Evolutionary conservation across 345 rosid species (phyloP).

Genomic region (Eucalyptus marginata): DNA sequence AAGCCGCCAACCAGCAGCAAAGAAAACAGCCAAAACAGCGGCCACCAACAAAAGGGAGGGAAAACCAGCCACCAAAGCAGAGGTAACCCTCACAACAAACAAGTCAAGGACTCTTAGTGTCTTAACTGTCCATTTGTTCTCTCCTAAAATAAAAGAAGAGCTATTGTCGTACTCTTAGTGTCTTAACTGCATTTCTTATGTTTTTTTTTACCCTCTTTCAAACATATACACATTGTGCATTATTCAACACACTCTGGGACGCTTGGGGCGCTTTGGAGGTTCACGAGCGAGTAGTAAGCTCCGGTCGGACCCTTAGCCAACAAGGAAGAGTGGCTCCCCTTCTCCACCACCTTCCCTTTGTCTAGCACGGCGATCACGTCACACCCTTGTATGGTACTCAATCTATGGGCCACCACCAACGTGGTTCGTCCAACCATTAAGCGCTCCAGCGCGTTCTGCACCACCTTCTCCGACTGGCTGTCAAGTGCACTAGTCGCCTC

Average conservation of each 20-base stretch:
- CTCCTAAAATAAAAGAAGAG: not conserved
- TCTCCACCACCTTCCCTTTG: conserved; percentile 48
- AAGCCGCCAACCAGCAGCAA: too few species aligned
- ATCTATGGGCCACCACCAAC: conserved; percentile 60
- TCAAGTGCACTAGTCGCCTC: conserved; percentile 77
- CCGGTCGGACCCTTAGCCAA: conserved; percentile 28
- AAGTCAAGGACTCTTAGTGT: too few species aligned
- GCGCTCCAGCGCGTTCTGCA: conserved; percentile 52
- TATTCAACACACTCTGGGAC: not conserved
- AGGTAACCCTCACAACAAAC: too few species aligned
- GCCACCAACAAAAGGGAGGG: too few species aligned
- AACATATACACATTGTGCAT: not conserved
- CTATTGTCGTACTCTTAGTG: not conserved
- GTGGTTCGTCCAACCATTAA: conserved; percentile 62
- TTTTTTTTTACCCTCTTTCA: not conserved
- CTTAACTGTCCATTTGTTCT: not conserved
- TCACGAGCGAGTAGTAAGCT: conserved; percentile 51
- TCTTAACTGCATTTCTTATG: not conserved
- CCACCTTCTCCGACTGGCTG: conserved; percentile 50
- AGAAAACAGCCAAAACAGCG: too few species aligned
- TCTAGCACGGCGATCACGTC: conserved; percentile 40
- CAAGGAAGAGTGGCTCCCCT: conserved; percentile 51
- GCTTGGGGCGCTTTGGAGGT: conserved; percentile 10
- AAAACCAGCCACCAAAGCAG: too few species aligned
- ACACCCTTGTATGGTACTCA: conserved; percentile 50